Evolutionary conservation across 768 basidiomycete genomes (phyloP), one percentile per base, ranked within the genome.

Genomic region (Leccinum boreale): DNA sequence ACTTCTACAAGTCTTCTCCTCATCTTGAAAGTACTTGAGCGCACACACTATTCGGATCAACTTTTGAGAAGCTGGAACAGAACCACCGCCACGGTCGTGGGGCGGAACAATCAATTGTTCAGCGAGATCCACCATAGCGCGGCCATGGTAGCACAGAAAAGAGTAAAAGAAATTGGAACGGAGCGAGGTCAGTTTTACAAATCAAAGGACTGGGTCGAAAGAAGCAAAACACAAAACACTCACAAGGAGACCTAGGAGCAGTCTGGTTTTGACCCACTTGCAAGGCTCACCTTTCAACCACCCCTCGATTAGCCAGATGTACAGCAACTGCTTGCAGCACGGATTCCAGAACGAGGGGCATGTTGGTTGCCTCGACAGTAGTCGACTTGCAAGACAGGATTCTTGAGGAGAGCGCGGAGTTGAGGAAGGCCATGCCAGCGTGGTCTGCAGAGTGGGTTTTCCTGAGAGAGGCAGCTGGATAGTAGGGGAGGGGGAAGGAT

Each of bases 1-100:
- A 95, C 64, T 95, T 93, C 94, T 94, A 96, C 11, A 96, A 72
- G 71, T 97, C 93, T 65, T 96, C 93, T 6, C 91, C 93, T 56
- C 92, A 94, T 56, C 82, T 82, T 5, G 87, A 78, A 54, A 94
- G 67, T 90, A 87, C 70, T 94, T 94, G 55, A 94, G 78, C 0
- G 92, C 91, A 65, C 86, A 95, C 9, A 90, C 88, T 70, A 89
- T 91, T 72, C 92, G 90, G 53, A 95, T 3, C 14, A 15, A 35
- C 33, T 35, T 5, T 35, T 35, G 33, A 35, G 14, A 35, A 7
- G 33, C 14, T 35, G 6, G 14, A 35, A 35, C 33, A 15, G 33
- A 35, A 35, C 14, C 33, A 35, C 33, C 12, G 31, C 12, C 12
- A 12, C 31, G 31, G 14, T 35, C 0, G 14, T 17, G 14, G 8